Evolutionary conservation across 2,329 filamentous ascomycete genomes (phyloP).

Genomic region (Trichoderma atroviride): DNA sequence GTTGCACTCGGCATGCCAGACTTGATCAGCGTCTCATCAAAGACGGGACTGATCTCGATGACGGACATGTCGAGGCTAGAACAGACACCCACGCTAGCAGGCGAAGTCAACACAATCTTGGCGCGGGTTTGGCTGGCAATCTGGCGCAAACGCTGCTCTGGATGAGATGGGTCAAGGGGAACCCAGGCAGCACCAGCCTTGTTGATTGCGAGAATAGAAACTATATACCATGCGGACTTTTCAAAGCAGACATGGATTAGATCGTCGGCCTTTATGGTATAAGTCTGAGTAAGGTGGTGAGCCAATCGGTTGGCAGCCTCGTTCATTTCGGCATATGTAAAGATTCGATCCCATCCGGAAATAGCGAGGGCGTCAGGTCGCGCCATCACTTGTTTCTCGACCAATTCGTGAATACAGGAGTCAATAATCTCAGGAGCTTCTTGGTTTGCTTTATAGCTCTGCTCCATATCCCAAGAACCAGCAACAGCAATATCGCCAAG

Average conservation of each 20-base stretch:
- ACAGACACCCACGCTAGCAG: constrained; percentile 30
- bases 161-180: constrained; percentile 29
- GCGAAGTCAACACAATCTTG: constrained; percentile 19
- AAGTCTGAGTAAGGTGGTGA: not conserved
- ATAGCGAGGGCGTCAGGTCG: constrained; percentile 22
- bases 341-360: constrained; percentile 26
- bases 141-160: constrained; percentile 24
- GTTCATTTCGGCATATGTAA: constrained; percentile 14
- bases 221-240: constrained; percentile 33
- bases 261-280: constrained; percentile 1
- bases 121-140: constrained; percentile 21
- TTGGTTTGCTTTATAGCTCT: constrained; percentile 12
- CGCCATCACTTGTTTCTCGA: constrained; percentile 13
- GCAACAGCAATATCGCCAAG: constrained; percentile 15
- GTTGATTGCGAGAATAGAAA: constrained; percentile 30
- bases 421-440: constrained; percentile 10
- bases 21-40: constrained; percentile 4
- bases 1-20: not conserved
- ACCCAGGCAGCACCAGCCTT: constrained; percentile 30
- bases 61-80: constrained; percentile 21
- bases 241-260: constrained; percentile 36
- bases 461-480: constrained; percentile 20
- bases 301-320: constrained; percentile 18
- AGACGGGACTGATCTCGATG: constrained; percentile 18
- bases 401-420: constrained; percentile 23